phyloP scores from a whole-genome alignment of 78 protist genomes.

The Dictyostelium brefeldianum region DNA sequence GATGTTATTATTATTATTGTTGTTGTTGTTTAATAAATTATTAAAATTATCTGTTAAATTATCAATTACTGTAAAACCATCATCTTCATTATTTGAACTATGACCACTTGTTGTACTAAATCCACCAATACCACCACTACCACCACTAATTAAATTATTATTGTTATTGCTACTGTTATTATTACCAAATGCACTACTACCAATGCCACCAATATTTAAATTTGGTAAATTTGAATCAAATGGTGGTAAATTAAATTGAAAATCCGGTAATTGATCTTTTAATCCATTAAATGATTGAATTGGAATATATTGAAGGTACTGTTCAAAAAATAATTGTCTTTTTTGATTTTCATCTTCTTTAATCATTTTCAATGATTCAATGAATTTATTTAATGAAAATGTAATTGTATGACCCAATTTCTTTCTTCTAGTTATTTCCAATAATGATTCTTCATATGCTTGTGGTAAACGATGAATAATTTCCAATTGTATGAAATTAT shows the following conservation, averaged over 20 bases:
- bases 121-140: not conserved
- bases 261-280: constrained; percentile 48
- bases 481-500: constrained; percentile 44
- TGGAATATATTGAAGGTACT: constrained; percentile 24
- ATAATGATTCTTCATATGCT: constrained; percentile 57
- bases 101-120: not conserved
- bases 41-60: not conserved
- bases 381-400: not conserved
- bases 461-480: constrained; percentile 28
- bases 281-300: constrained; percentile 11
- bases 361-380: constrained; percentile 36
- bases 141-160: not conserved
- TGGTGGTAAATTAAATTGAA: constrained; percentile 21
- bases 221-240: constrained; percentile 28
- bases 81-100: constrained; percentile 17
- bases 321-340: constrained; percentile 41
- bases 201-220: not conserved
- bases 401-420: constrained; percentile 31
- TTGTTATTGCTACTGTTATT: not conserved
- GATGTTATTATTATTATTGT: not conserved
- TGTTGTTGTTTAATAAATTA: not conserved
- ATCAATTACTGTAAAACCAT: constrained; percentile 65
- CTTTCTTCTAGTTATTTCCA: constrained; percentile 46
- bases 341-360: constrained; percentile 56
- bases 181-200: not conserved